Percentiles rank a stretch among this genome's conserved stretches.
Evolutionary conservation across 1,284 basidiomycete species (phyloP).

Genomic region (Paramarasmius palmivorus): DNA sequence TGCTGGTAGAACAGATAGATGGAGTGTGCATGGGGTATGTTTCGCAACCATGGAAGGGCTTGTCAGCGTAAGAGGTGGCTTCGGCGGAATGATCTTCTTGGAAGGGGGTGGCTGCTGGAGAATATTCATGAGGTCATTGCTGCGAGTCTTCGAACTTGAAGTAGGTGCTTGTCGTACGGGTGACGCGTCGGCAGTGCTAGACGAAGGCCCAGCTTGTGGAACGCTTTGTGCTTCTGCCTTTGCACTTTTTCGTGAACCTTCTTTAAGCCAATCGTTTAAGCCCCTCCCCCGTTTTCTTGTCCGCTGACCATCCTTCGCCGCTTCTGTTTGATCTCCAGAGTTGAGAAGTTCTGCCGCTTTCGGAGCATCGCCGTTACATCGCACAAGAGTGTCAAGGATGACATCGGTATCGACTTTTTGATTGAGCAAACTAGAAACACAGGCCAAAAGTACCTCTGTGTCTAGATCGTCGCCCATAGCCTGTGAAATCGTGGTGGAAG

Average conservation of each 20-base stretch:
- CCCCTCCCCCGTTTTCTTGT: constrained; percentile 21
- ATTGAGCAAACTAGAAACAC: constrained; percentile 62
- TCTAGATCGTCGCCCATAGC: constrained; percentile 38
- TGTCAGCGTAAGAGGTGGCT: constrained; percentile 57
- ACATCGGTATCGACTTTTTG: constrained; percentile 32
- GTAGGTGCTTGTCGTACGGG: background rate
- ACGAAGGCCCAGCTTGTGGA: background rate
- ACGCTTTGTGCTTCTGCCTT: constrained; percentile 6
- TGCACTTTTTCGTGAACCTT: background rate
- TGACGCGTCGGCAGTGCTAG: constrained; percentile 8
- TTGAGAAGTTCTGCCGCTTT: constrained; percentile 50
- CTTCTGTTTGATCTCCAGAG: constrained; percentile 10
- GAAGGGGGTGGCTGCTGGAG: constrained; percentile 52
- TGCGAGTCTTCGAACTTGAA: constrained; percentile 14
- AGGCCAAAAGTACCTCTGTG: constrained; percentile 68
- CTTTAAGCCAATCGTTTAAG: constrained; percentile 7
- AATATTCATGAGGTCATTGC: constrained; percentile 54
- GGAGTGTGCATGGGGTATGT: constrained; percentile 77
- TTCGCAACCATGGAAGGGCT: constrained; percentile 62
- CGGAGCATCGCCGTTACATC: constrained; percentile 60
- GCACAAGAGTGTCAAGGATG: constrained; percentile 64
- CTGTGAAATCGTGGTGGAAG: too few relatives aligned
- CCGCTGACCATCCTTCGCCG: constrained; percentile 39
- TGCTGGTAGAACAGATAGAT: constrained; percentile 65
- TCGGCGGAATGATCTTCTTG: constrained; percentile 36